Conservation (phyloP, 78 protist genomes). For the Chrysochromulina tobinii region DNA sequence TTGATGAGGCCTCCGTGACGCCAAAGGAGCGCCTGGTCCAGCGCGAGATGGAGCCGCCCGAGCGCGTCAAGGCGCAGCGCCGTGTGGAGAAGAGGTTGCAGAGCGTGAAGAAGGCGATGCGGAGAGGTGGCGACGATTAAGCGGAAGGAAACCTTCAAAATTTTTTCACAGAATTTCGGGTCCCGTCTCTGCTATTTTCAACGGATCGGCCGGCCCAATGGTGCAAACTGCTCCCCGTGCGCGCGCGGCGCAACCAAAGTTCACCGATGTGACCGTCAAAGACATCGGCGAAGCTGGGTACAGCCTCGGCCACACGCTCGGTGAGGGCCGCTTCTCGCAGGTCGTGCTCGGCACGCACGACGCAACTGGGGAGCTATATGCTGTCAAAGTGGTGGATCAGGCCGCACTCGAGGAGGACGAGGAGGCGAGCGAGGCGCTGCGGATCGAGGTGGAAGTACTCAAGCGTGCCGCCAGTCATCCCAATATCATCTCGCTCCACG, state of each 20-base stretch:
- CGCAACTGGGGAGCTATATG: too few species aligned
- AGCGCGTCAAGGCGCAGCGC: background rate
- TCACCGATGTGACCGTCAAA: too few species aligned
- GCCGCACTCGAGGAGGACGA: background rate
- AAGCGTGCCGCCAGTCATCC: conserved; percentile 23
- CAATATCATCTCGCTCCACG: conserved; percentile 43
- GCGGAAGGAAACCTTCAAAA: too few species aligned
- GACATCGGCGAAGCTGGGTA: too few species aligned
- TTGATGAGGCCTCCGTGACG: background rate
- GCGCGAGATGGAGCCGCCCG: background rate
- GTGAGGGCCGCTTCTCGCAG: too few species aligned
- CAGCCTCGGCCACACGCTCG: too few species aligned
- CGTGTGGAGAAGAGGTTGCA: background rate
- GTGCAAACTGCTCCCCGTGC: too few species aligned
- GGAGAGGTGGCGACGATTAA: background rate
- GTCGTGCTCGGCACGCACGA: too few species aligned
- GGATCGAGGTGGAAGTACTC: conserved; percentile 68
- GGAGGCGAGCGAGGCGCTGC: conserved; percentile 28
- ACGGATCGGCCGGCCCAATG: too few species aligned
- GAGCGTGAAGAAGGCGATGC: background rate
- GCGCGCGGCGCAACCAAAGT: too few species aligned
- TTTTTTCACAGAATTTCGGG: too few species aligned
- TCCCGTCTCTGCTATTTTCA: too few species aligned
- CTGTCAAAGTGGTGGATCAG: background rate
- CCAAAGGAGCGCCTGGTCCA: background rate